Conservation (phyloP, 208 protist genomes). For the Zelonia costaricensis region DNA sequence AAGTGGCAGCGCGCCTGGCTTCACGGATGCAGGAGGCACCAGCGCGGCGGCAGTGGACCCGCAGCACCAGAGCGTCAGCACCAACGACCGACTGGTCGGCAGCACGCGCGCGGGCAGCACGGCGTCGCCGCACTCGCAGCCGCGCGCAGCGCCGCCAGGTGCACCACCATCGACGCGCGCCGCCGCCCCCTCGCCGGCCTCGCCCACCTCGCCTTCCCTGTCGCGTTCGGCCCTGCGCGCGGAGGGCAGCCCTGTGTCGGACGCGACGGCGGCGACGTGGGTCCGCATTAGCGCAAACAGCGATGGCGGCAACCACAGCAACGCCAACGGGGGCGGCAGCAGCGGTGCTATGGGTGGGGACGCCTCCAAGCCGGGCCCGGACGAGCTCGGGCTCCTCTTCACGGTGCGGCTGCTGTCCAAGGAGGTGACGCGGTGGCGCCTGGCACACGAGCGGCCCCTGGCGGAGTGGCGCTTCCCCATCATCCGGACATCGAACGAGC, state of each 20-base stretch:
- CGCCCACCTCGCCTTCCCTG: conserved; percentile 15
- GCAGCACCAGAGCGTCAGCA: too few relatives aligned
- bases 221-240: conserved; percentile 5
- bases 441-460: conserved; percentile 30
- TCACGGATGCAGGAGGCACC: too few relatives aligned
- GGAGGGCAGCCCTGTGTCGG: conserved; percentile 21
- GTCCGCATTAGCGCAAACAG: background rate
- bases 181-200: background rate
- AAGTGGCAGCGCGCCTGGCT: too few relatives aligned
- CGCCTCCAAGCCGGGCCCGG: conserved; percentile 5
- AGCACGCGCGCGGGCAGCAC: too few relatives aligned
- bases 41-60: too few relatives aligned
- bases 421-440: conserved; percentile 30
- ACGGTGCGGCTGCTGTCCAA: conserved; percentile 30
- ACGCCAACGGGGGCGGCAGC: background rate
- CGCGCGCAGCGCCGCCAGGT: background rate
- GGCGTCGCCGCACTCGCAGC: too few relatives aligned
- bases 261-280: conserved; percentile 4
- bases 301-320: too few relatives aligned
- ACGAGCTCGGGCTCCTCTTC: conserved; percentile 43
- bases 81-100: too few relatives aligned
- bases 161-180: background rate
- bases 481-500: conserved; percentile 31
- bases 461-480: conserved; percentile 44
- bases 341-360: background rate